Evolutionary conservation across 2,329 filamentous ascomycete species (phyloP).

Genomic region (Calycina herbarum): DNA sequence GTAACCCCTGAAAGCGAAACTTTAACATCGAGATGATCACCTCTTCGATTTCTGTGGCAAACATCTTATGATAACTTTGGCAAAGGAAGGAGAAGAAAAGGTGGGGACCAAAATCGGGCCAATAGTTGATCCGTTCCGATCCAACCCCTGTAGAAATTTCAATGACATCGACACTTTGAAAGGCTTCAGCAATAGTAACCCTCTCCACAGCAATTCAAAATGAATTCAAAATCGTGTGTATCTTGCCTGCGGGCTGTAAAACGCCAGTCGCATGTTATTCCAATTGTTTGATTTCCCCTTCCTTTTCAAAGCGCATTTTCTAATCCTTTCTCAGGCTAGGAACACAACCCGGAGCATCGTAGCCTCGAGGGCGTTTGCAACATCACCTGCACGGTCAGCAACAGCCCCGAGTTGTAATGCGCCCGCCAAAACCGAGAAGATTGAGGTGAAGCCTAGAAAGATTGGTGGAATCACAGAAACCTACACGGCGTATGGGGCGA

Average conservation of each 20-base stretch:
- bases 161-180: slow-evolving; percentile 37
- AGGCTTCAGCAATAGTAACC: slow-evolving; percentile 51
- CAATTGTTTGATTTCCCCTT: slow-evolving; percentile 21
- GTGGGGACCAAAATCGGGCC: no score
- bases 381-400: slow-evolving; percentile 31
- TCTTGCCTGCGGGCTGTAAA: slow-evolving; percentile 34
- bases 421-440: slow-evolving; percentile 16
- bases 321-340: slow-evolving; percentile 17
- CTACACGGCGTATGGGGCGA: slow-evolving; percentile 78
- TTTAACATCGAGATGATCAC: no score
- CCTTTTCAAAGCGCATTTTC: background rate
- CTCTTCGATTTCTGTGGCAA: no score
- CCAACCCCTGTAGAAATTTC: slow-evolving; percentile 10
- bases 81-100: no score
- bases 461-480: slow-evolving; percentile 50
- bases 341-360: slow-evolving; percentile 15
- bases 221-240: slow-evolving; percentile 33
- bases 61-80: background rate
- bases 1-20: no score
- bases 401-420: slow-evolving; percentile 24
- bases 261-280: slow-evolving; percentile 23
- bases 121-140: background rate
- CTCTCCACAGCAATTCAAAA: slow-evolving; percentile 6
- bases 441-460: slow-evolving; percentile 27
- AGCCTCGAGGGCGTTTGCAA: slow-evolving; percentile 29